Evolutionary conservation across 768 basidiomycete species (phyloP).

Genomic region (Hortiboletus campestris): DNA sequence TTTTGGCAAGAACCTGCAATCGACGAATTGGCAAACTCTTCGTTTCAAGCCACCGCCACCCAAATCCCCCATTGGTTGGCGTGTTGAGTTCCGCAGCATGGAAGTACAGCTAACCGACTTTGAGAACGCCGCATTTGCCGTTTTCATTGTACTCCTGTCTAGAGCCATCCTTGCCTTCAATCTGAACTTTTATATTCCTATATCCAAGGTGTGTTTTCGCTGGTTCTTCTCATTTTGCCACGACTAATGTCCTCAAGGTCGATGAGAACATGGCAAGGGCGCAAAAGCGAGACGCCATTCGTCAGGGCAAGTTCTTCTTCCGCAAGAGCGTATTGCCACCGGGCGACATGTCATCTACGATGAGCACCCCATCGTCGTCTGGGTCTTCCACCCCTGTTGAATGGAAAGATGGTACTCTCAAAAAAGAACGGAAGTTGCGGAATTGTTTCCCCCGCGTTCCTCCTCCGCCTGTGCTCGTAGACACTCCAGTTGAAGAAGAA

Average conservation of each 20-base stretch:
- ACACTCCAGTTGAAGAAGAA: slow-evolving; percentile 68
- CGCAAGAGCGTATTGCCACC: slow-evolving; percentile 78
- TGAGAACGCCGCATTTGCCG: slow-evolving; percentile 95
- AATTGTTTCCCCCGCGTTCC: slow-evolving; percentile 66
- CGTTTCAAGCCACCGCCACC: slow-evolving; percentile 98
- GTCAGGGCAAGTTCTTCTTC: slow-evolving; percentile 82
- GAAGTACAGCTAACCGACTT: slow-evolving; percentile 99
- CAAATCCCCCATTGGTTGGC: slow-evolving; percentile 91
- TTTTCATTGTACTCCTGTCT: slow-evolving; percentile 93
- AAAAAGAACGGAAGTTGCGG: slow-evolving; percentile 63
- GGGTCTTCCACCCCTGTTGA: slow-evolving; percentile 37
- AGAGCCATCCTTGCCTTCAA: slow-evolving; percentile 90
- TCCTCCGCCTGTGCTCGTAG: slow-evolving; percentile 49
- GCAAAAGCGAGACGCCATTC: slow-evolving; percentile 77
- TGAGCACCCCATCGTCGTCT: slow-evolving; percentile 48
- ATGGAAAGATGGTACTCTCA: slow-evolving; percentile 31
- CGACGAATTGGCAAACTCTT: slow-evolving; percentile 99
- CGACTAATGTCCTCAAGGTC: slow-evolving; percentile 52
- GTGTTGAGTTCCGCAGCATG: slow-evolving; percentile 98
- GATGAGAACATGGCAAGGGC: slow-evolving; percentile 96
- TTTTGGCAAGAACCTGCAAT: slow-evolving; percentile 82
- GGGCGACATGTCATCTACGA: slow-evolving; percentile 36
- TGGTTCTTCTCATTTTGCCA: not conserved
- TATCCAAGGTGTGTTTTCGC: slow-evolving; percentile 70
- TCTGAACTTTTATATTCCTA: slow-evolving; percentile 94